Percentiles rank a stretch among this genome's conserved stretches.
Conservation (phyloP, 176 grass and related monocot genomes). For the Calamus simplicifolius region DNA sequence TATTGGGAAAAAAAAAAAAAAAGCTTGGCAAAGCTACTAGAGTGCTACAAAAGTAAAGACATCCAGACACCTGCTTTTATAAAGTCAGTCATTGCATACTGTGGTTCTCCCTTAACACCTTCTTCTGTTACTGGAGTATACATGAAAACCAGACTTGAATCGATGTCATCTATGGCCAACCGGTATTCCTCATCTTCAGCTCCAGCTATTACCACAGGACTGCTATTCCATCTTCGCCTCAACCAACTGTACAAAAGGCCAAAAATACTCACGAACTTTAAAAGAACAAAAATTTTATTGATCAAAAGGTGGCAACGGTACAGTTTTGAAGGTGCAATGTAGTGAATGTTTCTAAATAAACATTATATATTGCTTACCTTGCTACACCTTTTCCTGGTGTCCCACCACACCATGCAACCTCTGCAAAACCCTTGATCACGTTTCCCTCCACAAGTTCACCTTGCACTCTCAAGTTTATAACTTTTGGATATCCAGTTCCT, state of each 20-base stretch:
- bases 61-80: conserved; percentile 66
- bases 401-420: conserved; percentile 96
- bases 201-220: conserved; percentile 54
- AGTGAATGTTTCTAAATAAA: neutral
- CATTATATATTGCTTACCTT: conserved; percentile 42
- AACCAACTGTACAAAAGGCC: conserved; percentile 53
- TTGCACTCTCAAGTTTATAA: conserved; percentile 56
- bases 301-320: conserved; percentile 1
- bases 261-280: conserved; percentile 16
- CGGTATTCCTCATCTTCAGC: conserved; percentile 77
- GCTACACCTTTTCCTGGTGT: conserved; percentile 69
- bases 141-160: conserved; percentile 86
- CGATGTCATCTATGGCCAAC: conserved; percentile 66
- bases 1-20: too few relatives aligned
- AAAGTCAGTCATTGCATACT: conserved; percentile 74
- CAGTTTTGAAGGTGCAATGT: neutral
- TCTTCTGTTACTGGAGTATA: conserved; percentile 83
- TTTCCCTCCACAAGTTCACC: conserved; percentile 96
- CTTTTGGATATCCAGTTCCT: conserved; percentile 95
- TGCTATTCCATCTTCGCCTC: conserved; percentile 63
- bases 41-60: too few relatives aligned
- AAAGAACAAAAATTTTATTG: neutral
- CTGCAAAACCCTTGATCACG: conserved; percentile 57
- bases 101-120: conserved; percentile 70
- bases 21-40: too few relatives aligned